Evolutionary conservation across 202 grass and related monocot species (phyloP), one percentile per base, ranked within the genome.

Genomic region (Schoenoplectus triqueter): DNA sequence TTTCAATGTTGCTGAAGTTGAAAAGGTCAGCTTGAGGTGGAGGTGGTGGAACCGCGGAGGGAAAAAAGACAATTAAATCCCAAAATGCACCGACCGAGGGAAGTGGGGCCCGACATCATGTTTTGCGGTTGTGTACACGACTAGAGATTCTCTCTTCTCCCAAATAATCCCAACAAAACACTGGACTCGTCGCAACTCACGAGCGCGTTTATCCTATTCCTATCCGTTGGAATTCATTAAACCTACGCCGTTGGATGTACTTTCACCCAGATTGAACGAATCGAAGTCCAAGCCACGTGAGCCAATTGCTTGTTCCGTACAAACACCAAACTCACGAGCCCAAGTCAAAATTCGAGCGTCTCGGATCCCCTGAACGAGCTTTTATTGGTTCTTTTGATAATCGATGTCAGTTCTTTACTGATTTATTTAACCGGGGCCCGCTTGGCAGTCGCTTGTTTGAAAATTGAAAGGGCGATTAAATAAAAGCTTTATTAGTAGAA

Each of bases 71-170:
- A 31, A 31, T 31, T 31, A 31, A 31, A 31, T 31, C 4, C 5
- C 8, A 17, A 15, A 15, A 42, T 55, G 2, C 31, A 78, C 54
- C 31, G 54, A 78, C 52, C 54, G 50, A 3, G 31, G 13, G 14
- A 56, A 7, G 22, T 59, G 52, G 74, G 74, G 74, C 31, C 74
- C 74, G 31, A 60, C 22, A 57, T 60, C 74, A 76, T 56, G 73
- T 76, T n/a, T 76, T 40, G 47, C 71, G 47, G 72, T 77, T 59
- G 73, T 57, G 51, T 56, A 40, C 20, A 14, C 10, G 57, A 55
- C 31, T 55, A 40, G 51, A 57, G 71, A 55, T 77, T 77, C 73
- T 77, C 73, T 51, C 57, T 49, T 21, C 14, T 8, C 2, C 8
- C 18, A 2, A 74, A 31, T 31, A 31, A 76, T 31, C 31, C 31